Base-by-base conservation (phyloP, 2,329 filamentous ascomycete species). In the Penicillium sp. region DNA sequence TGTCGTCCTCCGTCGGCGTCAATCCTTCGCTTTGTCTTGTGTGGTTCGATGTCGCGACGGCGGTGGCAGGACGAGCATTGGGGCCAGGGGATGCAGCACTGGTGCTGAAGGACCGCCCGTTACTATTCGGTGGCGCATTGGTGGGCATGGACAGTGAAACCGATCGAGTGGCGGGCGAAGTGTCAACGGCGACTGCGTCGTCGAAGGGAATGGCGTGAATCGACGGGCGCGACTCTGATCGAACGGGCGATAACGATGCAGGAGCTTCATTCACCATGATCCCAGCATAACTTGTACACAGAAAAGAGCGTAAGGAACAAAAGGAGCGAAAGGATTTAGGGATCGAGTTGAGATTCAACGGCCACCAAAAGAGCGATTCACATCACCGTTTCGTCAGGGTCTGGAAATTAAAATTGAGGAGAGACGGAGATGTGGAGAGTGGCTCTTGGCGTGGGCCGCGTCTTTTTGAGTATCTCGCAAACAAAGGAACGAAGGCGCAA, bases 221-320 rank as follows among this genome's bases (percentile, higher is more conserved):
- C 4, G 49, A 49, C 40, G 59, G 43, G 30, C 45, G 41, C 38
- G 56, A 50, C 41, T 59, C 57, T 39, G 58, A 49, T 49, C 50
- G 41, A 44, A 39, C 44, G 33, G 56, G 47, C 29, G 49, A 43
- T 36, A 58, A 58, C n/a, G n/a, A n/a, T 52, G 53, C 50, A 52
- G 56, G 48, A 50, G 52, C 45, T 47, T 51, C 53, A 43, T 60
- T 55, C 45, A 49, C 54, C 59, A 65, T 64, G 59, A 62, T 63
- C 53, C 58, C 55, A 49, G 55, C 61, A 65, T 64, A 59, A 48
- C 61, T 63, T 58, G 49, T 38, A 44, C 33, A 39, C 41, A 29
- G 26, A 32, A 37, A 33, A 42, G 33, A 36, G 27, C 32, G 35
- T n/a, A 34, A 23, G 27, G n/a, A 39, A 38, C 34, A 27, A 42